Evolutionary conservation across 768 basidiomycete species (phyloP).

Genomic region (Russula olivacea): DNA sequence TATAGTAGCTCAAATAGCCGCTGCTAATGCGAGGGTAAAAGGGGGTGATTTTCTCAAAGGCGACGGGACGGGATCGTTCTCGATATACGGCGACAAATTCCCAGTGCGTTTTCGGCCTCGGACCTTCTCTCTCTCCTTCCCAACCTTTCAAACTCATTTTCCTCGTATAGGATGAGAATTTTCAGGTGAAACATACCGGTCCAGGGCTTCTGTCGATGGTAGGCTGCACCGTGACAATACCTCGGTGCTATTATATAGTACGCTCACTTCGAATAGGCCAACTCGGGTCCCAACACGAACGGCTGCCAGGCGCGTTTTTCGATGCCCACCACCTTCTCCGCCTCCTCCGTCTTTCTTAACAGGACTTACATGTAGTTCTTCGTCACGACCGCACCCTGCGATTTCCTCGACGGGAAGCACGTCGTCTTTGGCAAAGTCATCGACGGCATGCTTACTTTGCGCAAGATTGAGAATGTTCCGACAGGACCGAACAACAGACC

Average conservation of each 20-base stretch:
- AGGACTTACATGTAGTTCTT: slow-evolving; percentile 64
- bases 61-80: slow-evolving; percentile 93
- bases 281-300: slow-evolving; percentile 91
- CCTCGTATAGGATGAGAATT: slow-evolving; percentile 79
- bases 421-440: slow-evolving; percentile 89
- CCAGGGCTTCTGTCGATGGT: slow-evolving; percentile 93
- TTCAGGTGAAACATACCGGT: slow-evolving; percentile 78
- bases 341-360: background rate
- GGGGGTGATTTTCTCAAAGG: slow-evolving; percentile 93
- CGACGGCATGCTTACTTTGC: slow-evolving; percentile 90
- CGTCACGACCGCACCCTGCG: slow-evolving; percentile 90
- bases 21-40: slow-evolving; percentile 29
- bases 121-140: background rate
- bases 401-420: slow-evolving; percentile 93
- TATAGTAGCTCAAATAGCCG: background rate
- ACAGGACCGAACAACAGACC: slow-evolving; percentile 88
- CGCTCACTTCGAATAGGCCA: slow-evolving; percentile 52
- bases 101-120: slow-evolving; percentile 46
- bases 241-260: background rate
- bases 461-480: slow-evolving; percentile 94
- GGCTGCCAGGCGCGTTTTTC: slow-evolving; percentile 65
- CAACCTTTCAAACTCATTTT: background rate
- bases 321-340: background rate
- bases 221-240: slow-evolving; percentile 18
- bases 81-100: slow-evolving; percentile 95